Evolutionary conservation across 805 yeast genomes (phyloP), one percentile per base, ranked within the genome.

Genomic region (Saturnispora ahearnii): DNA sequence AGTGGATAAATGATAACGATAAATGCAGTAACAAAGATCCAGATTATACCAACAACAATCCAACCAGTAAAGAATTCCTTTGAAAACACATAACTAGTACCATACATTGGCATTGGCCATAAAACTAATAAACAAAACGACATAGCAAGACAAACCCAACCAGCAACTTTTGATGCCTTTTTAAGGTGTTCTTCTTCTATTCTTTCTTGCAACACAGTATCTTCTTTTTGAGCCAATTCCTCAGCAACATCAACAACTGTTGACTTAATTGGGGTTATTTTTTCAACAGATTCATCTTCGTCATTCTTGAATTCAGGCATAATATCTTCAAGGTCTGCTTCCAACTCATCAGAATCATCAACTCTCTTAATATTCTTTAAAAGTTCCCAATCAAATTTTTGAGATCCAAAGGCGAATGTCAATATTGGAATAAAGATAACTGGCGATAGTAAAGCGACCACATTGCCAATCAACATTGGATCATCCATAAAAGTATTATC

Each of bases 51-150:
- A 30, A 88, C 95, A 34, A 74, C 79, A 45, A 89, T 77, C 96
- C 96, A 89, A 42, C 96, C 96, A 6, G 93, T 85, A 66, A 88
- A 89, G 68, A 87, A 87, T 50, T 64, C 66, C 64, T 78, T 81
- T 48, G 87, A 78, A 67, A 88, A 89, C 38, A 88, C 72, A 61
- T 88, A 88, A 3, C 77, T 74, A 4, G 83, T 62, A 31, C 96
- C 96, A 64, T 83, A 88, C 93, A 89, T 83, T 56, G 96, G 96
- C 88, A 88, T 85, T 59, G 96, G 96, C 93, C 95, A 87, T 30
- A 88, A 60, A 26, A 89, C 74, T 31, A 88, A 67, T 45, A 88
- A 68, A 44, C 82, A 72, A 8, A 87, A 57, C 5, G 87, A 79
- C 56, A 87, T 72, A 41, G 76, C 67, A 2, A 77, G 64, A 62